phyloP scores from a whole-genome alignment of 2,329 filamentous ascomycete species.

The Phyllachora maydis region DNA sequence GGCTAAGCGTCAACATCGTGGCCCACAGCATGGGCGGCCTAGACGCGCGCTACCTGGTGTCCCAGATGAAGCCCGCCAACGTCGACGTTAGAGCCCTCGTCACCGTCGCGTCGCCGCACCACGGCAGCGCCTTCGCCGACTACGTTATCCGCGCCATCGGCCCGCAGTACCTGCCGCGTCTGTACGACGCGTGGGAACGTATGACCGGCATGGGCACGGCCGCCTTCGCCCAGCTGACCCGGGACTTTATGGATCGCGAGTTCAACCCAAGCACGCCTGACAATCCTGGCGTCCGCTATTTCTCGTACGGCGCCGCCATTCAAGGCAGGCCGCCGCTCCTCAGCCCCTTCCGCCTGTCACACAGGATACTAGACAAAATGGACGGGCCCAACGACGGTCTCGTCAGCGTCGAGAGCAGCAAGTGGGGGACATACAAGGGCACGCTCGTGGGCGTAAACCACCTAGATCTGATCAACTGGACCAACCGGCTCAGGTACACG shows the following conservation, averaged over 20 bases:
- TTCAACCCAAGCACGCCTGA: slow-evolving; percentile 40
- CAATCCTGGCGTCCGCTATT: slow-evolving; percentile 30
- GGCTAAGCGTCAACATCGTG: slow-evolving; percentile 52
- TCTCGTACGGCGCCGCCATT: slow-evolving; percentile 37
- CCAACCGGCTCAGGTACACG: slow-evolving; percentile 34
- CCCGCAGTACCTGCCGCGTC: slow-evolving; percentile 26
- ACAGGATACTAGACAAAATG: slow-evolving; percentile 21
- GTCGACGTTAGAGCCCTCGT: slow-evolving; percentile 28
- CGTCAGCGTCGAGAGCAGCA: slow-evolving; percentile 42
- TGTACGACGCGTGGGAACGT: slow-evolving; percentile 26
- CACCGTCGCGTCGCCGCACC: slow-evolving; percentile 33
- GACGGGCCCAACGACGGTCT: slow-evolving; percentile 46
- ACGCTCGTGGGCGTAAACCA: slow-evolving; percentile 41
- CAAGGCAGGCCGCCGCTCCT: slow-evolving; percentile 30
- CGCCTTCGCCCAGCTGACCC: slow-evolving; percentile 40
- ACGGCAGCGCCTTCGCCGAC: slow-evolving; percentile 34
- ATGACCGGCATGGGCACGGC: slow-evolving; percentile 32
- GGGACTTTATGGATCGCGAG: slow-evolving; percentile 33
- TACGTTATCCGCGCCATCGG: slow-evolving; percentile 26
- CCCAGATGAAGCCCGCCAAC: slow-evolving; percentile 23
- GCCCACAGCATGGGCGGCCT: slow-evolving; percentile 50
- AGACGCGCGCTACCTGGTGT: slow-evolving; percentile 45
- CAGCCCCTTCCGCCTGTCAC: slow-evolving; percentile 39
- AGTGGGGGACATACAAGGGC: slow-evolving; percentile 43
- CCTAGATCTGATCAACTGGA: slow-evolving; percentile 48